phyloP scores from a whole-genome alignment of 331 rosid genomes.

The Saraca asoca region DNA sequence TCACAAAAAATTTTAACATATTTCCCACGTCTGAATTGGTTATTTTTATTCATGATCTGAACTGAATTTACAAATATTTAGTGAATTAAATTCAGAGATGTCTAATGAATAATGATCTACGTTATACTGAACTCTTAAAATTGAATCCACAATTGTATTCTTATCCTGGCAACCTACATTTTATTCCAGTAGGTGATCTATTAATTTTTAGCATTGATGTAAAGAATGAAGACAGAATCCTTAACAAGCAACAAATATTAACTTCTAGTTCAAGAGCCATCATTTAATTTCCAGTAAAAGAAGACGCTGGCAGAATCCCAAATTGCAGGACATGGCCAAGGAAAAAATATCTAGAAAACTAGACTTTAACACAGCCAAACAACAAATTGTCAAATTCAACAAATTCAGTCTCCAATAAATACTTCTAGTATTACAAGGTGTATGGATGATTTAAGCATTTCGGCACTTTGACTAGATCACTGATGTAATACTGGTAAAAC shows the following conservation, averaged over 20 bases:
- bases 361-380: background rate
- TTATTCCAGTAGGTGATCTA: background rate
- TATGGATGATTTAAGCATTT: background rate
- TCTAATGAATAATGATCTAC: background rate
- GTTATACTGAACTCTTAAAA: background rate
- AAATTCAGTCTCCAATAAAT: constrained; percentile 26
- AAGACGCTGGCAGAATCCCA: constrained; percentile 18
- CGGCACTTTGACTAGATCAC: background rate
- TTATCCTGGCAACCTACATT: constrained; percentile 6
- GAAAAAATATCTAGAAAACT: constrained; percentile 1
- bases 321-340: background rate
- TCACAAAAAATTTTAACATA: constrained; percentile 16
- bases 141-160: background rate
- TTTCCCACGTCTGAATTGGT: background rate
- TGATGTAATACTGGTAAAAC: constrained; percentile 13
- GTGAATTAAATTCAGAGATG: background rate
- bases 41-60: too few species aligned
- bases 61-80: too few species aligned
- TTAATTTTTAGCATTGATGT: constrained; percentile 3
- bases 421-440: constrained; percentile 9
- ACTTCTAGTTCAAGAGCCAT: constrained; percentile 21
- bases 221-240: too few species aligned
- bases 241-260: background rate
- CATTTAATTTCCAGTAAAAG: constrained; percentile 23
- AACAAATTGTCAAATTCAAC: constrained; percentile 16